These are phyloP conservation scores for Karstenula rhodostoma DNA, from an alignment of 2,329 filamentous ascomycete species.

Conservation along the genomic window DNA sequence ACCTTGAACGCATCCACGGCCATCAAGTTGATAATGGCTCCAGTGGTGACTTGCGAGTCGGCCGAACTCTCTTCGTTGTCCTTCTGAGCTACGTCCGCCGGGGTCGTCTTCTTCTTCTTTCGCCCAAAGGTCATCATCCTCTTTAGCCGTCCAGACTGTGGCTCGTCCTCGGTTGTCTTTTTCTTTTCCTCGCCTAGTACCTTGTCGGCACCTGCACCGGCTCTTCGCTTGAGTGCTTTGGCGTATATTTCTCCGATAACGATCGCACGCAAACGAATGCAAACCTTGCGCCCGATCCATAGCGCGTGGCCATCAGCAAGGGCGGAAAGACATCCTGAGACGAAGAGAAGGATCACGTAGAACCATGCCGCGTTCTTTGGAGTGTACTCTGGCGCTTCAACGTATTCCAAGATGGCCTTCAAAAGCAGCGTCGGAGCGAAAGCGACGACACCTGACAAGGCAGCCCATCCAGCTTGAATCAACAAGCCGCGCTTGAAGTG, in stretches of 20 bases:
- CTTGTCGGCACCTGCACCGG: conserved; percentile 77
- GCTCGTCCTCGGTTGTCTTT: conserved; percentile 52
- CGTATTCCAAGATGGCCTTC: conserved; percentile 89
- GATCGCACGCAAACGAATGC: conserved; percentile 90
- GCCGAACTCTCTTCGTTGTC: conserved; percentile 41
- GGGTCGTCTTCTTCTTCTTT: conserved; percentile 60
- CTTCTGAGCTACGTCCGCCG: conserved; percentile 47
- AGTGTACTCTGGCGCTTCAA: conserved; percentile 79
- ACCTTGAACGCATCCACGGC: conserved; percentile 99
- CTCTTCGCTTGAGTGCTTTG: conserved; percentile 91
- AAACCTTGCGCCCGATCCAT: conserved; percentile 93
- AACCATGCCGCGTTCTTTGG: conserved; percentile 93
- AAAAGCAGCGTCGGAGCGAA: conserved; percentile 92
- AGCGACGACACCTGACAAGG: conserved; percentile 80
- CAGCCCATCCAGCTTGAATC: conserved; percentile 81
- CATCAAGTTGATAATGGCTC: conserved; percentile 99
- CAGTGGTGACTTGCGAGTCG: conserved; percentile 85
- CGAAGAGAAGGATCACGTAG: conserved; percentile 88
- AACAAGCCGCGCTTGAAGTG: conserved; percentile 83
- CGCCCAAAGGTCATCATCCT: conserved; percentile 65
- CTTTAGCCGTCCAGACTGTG: conserved; percentile 53
- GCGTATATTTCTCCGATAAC: conserved; percentile 98
- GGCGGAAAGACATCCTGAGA: conserved; percentile 82
- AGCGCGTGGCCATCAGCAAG: conserved; percentile 85
- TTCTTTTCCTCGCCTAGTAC: conserved; percentile 67